Conservation (phyloP, 2,329 filamentous ascomycete genomes). For the Paraconiothyrium sp. region DNA sequence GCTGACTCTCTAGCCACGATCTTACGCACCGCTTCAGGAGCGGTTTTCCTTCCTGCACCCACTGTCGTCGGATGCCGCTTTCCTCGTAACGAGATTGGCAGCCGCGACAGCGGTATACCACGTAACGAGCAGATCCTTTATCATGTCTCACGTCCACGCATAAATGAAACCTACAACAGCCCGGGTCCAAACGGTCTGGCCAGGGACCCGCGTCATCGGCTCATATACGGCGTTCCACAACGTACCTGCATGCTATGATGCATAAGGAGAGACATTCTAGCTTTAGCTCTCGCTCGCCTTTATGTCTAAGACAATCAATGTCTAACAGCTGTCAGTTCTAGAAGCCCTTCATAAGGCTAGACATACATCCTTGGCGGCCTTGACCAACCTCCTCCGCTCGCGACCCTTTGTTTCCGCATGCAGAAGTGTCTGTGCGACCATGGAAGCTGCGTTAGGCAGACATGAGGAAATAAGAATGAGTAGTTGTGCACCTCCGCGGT, state of each 20-base stretch:
- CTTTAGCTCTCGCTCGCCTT: background rate
- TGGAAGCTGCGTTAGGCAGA: slow-evolving; percentile 5
- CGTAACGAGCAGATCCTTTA: background rate
- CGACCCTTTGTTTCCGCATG: slow-evolving; percentile 30
- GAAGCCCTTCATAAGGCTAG: slow-evolving; percentile 11
- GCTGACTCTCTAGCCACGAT: background rate
- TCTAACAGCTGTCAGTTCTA: slow-evolving; percentile 12
- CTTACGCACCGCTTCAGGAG: slow-evolving; percentile 2
- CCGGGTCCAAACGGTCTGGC: background rate
- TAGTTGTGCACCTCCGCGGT: background rate
- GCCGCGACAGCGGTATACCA: background rate
- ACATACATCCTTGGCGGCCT: slow-evolving; percentile 16
- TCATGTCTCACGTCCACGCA: slow-evolving; percentile 8
- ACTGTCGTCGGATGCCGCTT: background rate
- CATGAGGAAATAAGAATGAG: slow-evolving; percentile 3
- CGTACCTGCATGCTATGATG: slow-evolving; percentile 12
- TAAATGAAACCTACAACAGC: background rate
- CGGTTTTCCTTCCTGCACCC: slow-evolving; percentile 1
- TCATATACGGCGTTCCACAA: slow-evolving; percentile 15
- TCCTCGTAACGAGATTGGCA: background rate
- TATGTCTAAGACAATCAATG: slow-evolving; percentile 8
- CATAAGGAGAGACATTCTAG: slow-evolving; percentile 19
- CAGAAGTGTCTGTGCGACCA: slow-evolving; percentile 23
- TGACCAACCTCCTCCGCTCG: slow-evolving; percentile 6
- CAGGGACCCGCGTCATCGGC: background rate